A percentile compares a stretch with the other conserved stretches of the same genome.
These are phyloP conservation scores for Leccinum pallidistipes DNA, from an alignment of 1,284 basidiomycete species.

Conservation along the genomic window DNA sequence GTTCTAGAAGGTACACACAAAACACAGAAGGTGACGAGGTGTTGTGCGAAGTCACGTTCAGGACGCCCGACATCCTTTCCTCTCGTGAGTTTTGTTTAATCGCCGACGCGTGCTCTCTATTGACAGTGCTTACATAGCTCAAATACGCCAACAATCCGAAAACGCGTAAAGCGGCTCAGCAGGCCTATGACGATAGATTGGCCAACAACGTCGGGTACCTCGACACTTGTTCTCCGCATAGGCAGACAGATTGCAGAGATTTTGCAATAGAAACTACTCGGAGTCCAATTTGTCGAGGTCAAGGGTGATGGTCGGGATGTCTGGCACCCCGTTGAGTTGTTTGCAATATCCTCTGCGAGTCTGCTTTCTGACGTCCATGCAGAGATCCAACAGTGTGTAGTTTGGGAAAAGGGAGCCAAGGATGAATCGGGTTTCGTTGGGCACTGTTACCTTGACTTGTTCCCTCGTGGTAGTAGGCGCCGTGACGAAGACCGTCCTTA, in stretches of 20 bases:
- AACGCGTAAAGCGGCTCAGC: constrained; percentile 63
- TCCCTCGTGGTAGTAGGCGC: constrained; percentile 80
- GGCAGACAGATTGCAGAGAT: constrained; percentile 67
- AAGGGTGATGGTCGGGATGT: constrained; percentile 47
- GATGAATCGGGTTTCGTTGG: constrained; percentile 71
- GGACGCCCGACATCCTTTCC: constrained; percentile 74
- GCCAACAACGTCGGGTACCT: constrained; percentile 69
- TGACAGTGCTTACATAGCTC: constrained; percentile 46
- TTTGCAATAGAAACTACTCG: constrained; percentile 70
- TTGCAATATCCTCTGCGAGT: background rate
- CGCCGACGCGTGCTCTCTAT: background rate
- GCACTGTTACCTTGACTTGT: constrained; percentile 83
- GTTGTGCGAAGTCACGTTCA: constrained; percentile 58
- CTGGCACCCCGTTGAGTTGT: constrained; percentile 68
- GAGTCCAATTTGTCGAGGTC: constrained; percentile 68
- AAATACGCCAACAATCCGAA: constrained; percentile 72
- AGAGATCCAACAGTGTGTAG: constrained; percentile 79
- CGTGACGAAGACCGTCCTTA: background rate
- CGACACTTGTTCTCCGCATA: constrained; percentile 60
- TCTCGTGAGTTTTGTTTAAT: constrained; percentile 46
- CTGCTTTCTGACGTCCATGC: constrained; percentile 5
- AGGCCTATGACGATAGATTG: constrained; percentile 68
- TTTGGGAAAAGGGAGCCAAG: constrained; percentile 75
- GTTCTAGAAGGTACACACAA: constrained; percentile 71
- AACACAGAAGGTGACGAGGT: constrained; percentile 55